Conservation (phyloP, 768 basidiomycete species). For the Cystobasidium onofrii region DNA sequence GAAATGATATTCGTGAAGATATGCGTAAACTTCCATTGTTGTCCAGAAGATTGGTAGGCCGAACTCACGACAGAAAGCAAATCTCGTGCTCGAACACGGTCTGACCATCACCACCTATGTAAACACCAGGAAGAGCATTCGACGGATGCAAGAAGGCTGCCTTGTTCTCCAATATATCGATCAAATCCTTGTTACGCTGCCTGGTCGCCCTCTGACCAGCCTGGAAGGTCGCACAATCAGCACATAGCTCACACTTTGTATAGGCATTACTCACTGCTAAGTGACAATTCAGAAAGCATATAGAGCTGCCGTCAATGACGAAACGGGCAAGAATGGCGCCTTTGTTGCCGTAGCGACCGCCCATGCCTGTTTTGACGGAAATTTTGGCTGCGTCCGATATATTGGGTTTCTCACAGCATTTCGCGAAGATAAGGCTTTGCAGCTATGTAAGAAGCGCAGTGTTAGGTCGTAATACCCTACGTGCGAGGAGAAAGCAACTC, state of each 20-base stretch:
- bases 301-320: constrained; percentile 78
- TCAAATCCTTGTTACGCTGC: constrained; percentile 75
- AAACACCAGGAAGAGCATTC: constrained; percentile 50
- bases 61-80: constrained; percentile 56
- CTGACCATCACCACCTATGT: constrained; percentile 77
- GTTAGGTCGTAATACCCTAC: no score
- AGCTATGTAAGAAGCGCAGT: constrained; percentile 48
- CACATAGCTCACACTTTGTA: background rate
- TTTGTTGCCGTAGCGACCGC: constrained; percentile 91
- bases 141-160: constrained; percentile 55
- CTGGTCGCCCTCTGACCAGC: constrained; percentile 78
- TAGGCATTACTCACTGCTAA: constrained; percentile 53
- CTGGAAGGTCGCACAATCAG: background rate
- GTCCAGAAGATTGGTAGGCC: background rate
- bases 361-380: constrained; percentile 84
- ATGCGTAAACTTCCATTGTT: constrained; percentile 53
- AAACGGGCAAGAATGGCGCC: constrained; percentile 50
- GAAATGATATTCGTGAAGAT: background rate
- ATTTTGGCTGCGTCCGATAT: constrained; percentile 66
- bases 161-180: constrained; percentile 76
- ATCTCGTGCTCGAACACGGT: constrained; percentile 93
- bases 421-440: constrained; percentile 63
- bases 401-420: constrained; percentile 53
- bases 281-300: constrained; percentile 95
- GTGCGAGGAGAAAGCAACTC: background rate